Evolutionary conservation across 148 eudicot genomes (phyloP), one percentile per base, ranked within the genome.

Genomic region (Arbutus unedo): DNA sequence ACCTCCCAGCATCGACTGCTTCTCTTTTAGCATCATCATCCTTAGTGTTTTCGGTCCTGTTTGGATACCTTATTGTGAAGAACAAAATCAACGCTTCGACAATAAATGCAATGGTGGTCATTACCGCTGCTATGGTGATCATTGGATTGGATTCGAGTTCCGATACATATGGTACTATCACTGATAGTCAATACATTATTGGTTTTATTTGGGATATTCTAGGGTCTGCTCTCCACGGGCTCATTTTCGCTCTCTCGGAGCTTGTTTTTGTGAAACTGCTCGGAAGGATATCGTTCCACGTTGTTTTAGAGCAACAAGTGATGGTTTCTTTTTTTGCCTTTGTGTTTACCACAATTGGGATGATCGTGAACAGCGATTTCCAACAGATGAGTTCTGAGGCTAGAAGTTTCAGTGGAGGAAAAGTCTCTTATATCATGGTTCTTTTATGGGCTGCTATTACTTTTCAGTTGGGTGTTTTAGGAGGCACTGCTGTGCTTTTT

Each of bases 1-100:
- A 94, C 79, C 93, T 94, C 48, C 98, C 94, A 4, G 98, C 98
- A 77, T 94, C 98, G 25, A 94, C 98, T 6, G 94, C 98, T 54
- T 89, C 96, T 31, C 91, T 94, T 80, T 79, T 94, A 25, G 98
- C 94, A 16, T 93, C 98, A 25, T 90, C 98, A 4, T 91, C 96
- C 72, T 87, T 94, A 11, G 87, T 90, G 21, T 94, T 93, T 82
- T 93, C 98, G 0, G 87, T 93, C 10, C 64, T 94, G 41, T 94
- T 93, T 48, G 98, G 98, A 8, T 90, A 85, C 13, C 80, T 90
- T 4, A 79, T 94, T 41, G 96, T 94, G 62, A 90, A 90, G 55
- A 94, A 94, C 85, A 89, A 87, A 66, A 79, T 94, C 43, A 93
- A 89, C 47, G 90, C 92, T 66, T 90, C 94, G 0, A 90, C 89